phyloP scores from a whole-genome alignment of 805 yeast genomes.

The Danielozyma ontarioensis region DNA sequence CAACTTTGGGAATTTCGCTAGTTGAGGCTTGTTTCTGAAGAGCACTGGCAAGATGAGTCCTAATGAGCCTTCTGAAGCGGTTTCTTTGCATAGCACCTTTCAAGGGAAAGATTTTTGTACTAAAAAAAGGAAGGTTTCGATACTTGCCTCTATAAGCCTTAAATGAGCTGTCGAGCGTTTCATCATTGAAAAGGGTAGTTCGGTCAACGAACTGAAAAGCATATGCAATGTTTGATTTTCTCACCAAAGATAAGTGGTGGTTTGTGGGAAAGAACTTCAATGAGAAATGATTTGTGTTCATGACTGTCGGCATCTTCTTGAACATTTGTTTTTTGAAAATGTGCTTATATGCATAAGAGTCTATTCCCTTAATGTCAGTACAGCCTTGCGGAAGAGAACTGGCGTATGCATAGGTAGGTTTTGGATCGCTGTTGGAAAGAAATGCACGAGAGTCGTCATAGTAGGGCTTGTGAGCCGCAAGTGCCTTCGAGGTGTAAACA shows the following conservation, averaged over 20 bases:
- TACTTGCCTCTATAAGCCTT: slow-evolving; percentile 25
- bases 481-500: too few species aligned
- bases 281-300: slow-evolving; percentile 16
- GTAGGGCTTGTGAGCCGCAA: too few species aligned
- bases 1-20: background rate
- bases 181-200: slow-evolving; percentile 26
- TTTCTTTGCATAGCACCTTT: background rate
- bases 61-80: too few species aligned
- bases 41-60: too few species aligned
- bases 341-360: slow-evolving; percentile 13
- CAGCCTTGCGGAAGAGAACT: slow-evolving; percentile 18
- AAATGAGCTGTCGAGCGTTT: slow-evolving; percentile 14
- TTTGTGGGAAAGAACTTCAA: slow-evolving; percentile 24
- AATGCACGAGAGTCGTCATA: too few species aligned
- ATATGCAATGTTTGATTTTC: slow-evolving; percentile 36
- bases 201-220: too few species aligned
- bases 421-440: slow-evolving; percentile 9
- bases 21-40: too few species aligned
- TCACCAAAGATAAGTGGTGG: slow-evolving; percentile 21
- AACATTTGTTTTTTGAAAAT: slow-evolving; percentile 5
- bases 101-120: background rate
- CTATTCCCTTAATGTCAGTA: slow-evolving; percentile 34
- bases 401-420: background rate
- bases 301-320: slow-evolving; percentile 11
- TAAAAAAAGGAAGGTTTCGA: slow-evolving; percentile 14